These are phyloP conservation scores for Emmonsia crescens DNA, from an alignment of 2,329 filamentous ascomycete genomes.

Conservation along the genomic window DNA sequence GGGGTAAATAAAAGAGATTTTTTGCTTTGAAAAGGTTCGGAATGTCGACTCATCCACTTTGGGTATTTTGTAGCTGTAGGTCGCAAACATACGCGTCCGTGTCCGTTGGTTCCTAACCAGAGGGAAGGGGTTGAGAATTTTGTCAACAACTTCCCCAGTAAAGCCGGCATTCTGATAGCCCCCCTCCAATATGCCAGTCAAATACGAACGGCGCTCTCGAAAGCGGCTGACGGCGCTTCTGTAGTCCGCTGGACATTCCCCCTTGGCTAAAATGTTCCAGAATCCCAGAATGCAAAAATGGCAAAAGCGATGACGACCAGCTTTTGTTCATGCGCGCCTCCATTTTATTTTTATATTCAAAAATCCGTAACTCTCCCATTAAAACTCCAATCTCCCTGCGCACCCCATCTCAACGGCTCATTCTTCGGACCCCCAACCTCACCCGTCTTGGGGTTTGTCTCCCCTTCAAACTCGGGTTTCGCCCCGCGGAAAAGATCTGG, in stretches of 20 bases:
- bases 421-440: conserved; percentile 97
- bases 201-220: background rate
- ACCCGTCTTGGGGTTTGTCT: conserved; percentile 83
- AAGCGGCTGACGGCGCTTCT: background rate
- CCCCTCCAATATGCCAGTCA: background rate
- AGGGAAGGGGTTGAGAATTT: background rate
- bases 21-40: background rate
- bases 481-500: conserved; percentile 65
- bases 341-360: conserved; percentile 21
- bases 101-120: background rate
- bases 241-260: background rate
- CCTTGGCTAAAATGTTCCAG: background rate
- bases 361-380: conserved; percentile 95
- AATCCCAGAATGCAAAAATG: background rate
- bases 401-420: conserved; percentile 82
- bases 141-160: background rate
- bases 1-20: background rate
- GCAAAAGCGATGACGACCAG: background rate
- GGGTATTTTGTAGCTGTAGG: background rate
- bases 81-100: background rate
- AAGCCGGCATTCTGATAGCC: background rate
- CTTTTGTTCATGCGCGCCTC: background rate
- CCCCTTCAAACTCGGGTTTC: conserved; percentile 84
- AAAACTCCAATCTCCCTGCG: conserved; percentile 73
- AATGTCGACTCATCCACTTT: background rate